Evolutionary conservation across 2,329 filamentous ascomycete genomes (phyloP).

Genomic region (Colletotrichum sidae): DNA sequence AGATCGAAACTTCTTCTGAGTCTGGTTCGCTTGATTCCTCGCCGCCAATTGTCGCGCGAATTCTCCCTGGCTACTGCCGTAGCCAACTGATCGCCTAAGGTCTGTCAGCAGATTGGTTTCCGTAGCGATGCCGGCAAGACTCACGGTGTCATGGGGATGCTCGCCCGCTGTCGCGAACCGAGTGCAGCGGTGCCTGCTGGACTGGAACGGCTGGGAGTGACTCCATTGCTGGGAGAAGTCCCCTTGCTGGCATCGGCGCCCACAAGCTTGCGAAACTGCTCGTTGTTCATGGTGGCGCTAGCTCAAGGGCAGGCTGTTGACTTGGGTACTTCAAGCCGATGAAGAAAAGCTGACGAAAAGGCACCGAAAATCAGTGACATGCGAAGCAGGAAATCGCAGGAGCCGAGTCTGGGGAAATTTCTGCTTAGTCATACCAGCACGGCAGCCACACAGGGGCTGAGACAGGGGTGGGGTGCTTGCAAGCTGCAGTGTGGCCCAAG

Average conservation of each 20-base stretch:
- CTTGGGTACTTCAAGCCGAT: background rate
- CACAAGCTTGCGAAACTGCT: slow-evolving; percentile 88
- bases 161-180: slow-evolving; percentile 82
- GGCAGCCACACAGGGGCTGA: too few relatives aligned
- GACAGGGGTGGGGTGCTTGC: too few relatives aligned
- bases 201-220: slow-evolving; percentile 49
- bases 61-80: slow-evolving; percentile 66
- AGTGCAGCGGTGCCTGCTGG: slow-evolving; percentile 58
- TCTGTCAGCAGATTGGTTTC: slow-evolving; percentile 40
- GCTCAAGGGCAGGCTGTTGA: background rate
- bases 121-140: slow-evolving; percentile 44
- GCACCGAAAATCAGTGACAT: too few relatives aligned
- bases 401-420: background rate
- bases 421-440: slow-evolving; percentile 12
- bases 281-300: slow-evolving; percentile 82
- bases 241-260: slow-evolving; percentile 60
- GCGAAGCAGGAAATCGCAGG: background rate
- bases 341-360: background rate
- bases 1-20: slow-evolving; percentile 80
- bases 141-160: slow-evolving; percentile 94
- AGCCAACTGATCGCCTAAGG: slow-evolving; percentile 71
- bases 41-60: slow-evolving; percentile 90
- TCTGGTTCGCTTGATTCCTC: slow-evolving; percentile 66
- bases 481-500: slow-evolving; percentile 45
- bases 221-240: slow-evolving; percentile 56